phyloP scores from a whole-genome alignment of 78 protist species.

The Mantamonas sphyraenae region DNA sequence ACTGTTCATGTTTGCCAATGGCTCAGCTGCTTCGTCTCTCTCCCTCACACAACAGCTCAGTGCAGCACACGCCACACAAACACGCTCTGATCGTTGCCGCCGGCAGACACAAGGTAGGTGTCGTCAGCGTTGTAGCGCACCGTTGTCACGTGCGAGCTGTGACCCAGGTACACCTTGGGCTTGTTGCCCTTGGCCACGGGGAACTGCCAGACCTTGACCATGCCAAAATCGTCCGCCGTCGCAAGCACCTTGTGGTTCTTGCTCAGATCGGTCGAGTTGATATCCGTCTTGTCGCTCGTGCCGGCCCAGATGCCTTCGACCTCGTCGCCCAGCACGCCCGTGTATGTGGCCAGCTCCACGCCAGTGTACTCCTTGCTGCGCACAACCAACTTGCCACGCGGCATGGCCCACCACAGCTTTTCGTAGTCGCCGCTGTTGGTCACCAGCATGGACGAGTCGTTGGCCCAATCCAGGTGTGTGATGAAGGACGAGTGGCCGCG shows the following conservation, averaged over 20 bases:
- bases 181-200: conserved; percentile 25
- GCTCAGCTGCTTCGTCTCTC: not conserved
- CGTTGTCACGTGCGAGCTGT: not conserved
- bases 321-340: conserved; percentile 11
- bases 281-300: conserved; percentile 12
- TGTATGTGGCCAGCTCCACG: conserved; percentile 14
- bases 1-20: not conserved
- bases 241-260: conserved; percentile 16
- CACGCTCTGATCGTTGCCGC: conserved; percentile 27
- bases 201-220: conserved; percentile 24
- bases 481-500: conserved; percentile 25
- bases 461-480: conserved; percentile 25
- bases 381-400: not conserved
- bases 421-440: conserved; percentile 7
- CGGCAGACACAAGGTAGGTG: conserved; percentile 5
- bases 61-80: conserved; percentile 18
- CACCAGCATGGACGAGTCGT: not conserved
- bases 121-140: not conserved
- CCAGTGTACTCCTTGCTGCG: not conserved
- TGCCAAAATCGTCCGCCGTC: conserved; percentile 41
- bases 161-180: not conserved
- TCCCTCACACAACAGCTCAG: not conserved
- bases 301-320: conserved; percentile 29
- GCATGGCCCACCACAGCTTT: not conserved
- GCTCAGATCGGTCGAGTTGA: conserved; percentile 5